These are phyloP conservation scores for Penicillium tannophilum DNA, from an alignment of 495 filamentous ascomycete species.

Conservation along the genomic window DNA sequence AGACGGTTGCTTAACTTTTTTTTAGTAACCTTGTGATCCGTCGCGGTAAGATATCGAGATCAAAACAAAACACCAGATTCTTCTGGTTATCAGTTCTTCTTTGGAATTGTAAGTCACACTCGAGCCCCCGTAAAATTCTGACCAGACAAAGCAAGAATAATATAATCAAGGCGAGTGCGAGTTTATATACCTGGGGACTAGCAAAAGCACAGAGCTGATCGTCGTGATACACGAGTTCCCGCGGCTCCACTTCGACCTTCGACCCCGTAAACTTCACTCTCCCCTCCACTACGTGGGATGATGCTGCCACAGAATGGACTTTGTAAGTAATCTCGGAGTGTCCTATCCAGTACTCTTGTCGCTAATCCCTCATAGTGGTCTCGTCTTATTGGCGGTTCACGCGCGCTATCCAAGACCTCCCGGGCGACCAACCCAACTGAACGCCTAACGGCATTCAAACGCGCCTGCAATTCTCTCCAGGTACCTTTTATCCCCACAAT, in stretches of 20 bases:
- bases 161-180: not conserved
- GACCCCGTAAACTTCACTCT: constrained; percentile 23
- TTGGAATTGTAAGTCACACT: not conserved
- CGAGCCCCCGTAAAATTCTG: not conserved
- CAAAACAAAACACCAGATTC: not conserved
- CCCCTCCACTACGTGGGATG: constrained; percentile 24
- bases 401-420: constrained; percentile 62
- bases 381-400: constrained; percentile 82
- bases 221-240: constrained; percentile 23
- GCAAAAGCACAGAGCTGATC: constrained; percentile 16
- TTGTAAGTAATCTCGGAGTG: constrained; percentile 32
- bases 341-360: not conserved
- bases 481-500: constrained; percentile 44
- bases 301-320: constrained; percentile 46
- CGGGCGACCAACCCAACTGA: constrained; percentile 76
- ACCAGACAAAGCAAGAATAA: not conserved
- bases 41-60: not conserved
- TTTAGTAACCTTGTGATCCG: too few species aligned
- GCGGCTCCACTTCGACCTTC: constrained; percentile 28
- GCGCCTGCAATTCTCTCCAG: constrained; percentile 80
- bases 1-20: too few species aligned
- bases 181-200: not conserved
- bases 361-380: constrained; percentile 66
- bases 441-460: constrained; percentile 87
- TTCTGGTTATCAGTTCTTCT: not conserved